These are phyloP conservation scores for Pleurotus salmoneostramineus DNA, from an alignment of 768 basidiomycete genomes.

Conservation along the genomic window DNA sequence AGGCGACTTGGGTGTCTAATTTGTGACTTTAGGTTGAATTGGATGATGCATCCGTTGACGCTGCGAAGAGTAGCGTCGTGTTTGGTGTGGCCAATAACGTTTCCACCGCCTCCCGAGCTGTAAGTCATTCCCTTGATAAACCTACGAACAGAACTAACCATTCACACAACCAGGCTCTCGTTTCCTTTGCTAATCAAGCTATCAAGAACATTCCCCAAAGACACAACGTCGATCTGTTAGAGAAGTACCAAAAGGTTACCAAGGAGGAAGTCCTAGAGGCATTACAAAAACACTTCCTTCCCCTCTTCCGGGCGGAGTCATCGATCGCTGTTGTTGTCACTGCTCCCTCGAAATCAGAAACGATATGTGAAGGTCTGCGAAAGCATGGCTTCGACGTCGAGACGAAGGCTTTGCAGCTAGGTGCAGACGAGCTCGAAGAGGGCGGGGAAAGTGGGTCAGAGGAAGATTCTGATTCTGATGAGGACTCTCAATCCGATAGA, in stretches of 20 bases:
- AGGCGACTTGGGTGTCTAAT: background rate
- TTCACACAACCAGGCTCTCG: slow-evolving; percentile 51
- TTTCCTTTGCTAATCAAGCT: slow-evolving; percentile 87
- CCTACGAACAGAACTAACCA: no score
- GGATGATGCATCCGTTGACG: slow-evolving; percentile 78
- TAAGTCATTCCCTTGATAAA: no score
- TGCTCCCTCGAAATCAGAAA: slow-evolving; percentile 73
- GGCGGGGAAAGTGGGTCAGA: slow-evolving; percentile 29
- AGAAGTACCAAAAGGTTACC: slow-evolving; percentile 75
- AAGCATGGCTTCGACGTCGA: slow-evolving; percentile 78
- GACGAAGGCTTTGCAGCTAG: slow-evolving; percentile 60
- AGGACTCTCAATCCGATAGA: slow-evolving; percentile 21
- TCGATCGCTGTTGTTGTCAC: slow-evolving; percentile 83
- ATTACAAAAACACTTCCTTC: slow-evolving; percentile 73
- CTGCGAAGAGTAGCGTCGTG: slow-evolving; percentile 90
- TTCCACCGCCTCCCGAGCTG: slow-evolving; percentile 84
- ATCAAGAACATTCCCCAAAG: slow-evolving; percentile 80
- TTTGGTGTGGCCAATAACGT: slow-evolving; percentile 77
- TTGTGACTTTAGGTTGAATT: slow-evolving; percentile 58
- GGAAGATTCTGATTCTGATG: slow-evolving; percentile 27
- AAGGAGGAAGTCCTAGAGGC: slow-evolving; percentile 70
- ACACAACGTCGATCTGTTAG: slow-evolving; percentile 71
- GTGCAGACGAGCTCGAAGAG: slow-evolving; percentile 45
- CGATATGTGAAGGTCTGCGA: slow-evolving; percentile 61
- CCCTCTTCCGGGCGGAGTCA: slow-evolving; percentile 74